Evolutionary conservation across 1,284 basidiomycete genomes (phyloP), one percentile per base, ranked within the genome.

Genomic region (Pisolithus thermaeus): DNA sequence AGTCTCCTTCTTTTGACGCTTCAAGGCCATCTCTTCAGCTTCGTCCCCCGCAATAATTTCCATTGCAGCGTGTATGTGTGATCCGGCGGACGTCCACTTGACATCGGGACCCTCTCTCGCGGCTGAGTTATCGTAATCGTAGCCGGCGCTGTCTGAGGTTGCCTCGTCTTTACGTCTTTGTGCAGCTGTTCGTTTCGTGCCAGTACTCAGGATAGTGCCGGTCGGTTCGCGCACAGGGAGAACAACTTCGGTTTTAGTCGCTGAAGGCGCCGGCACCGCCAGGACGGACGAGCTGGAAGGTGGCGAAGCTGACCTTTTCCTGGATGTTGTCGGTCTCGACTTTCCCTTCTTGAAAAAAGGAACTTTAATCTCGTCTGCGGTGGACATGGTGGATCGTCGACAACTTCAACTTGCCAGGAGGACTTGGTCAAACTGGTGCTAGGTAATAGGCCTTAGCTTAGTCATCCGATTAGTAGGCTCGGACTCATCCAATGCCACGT

Each of bases 281-380:
- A 11, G 37, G 4, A 20, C 49, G 16, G 64, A 51, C 2, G 52
- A 56, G 0, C 62, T 56, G n/a, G 57, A 50, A 20, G 67, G 50
- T 32, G 65, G 63, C 6, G 74, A 67, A 12, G 73, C 58, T 0
- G 87, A 88, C 16, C 90, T 80, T 59, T 86, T 84, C 37, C 92
- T 79, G 12, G 76, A 68, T 0, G 87, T 86, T 9, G 83, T 77
- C 14, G 90, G 88, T 3, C 89, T 76, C 6, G 81, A 75, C 60
- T 84, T 87, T 37, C 84, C 83, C 70, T 92, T 94, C 70, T 88
- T 94, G 75, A 95, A 92, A 69, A 92, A 87, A 9, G 91, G 87
- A 0, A 92, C 84, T 45, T 75, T 79, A 7, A 78, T 59, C 52
- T 70, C 61, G 53, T 71, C 69, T 25, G 67, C 58, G 27, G 76